Evolutionary conservation across 139 green algal genomes (phyloP).

Genomic region (Pseudopediastrum boryanum): DNA sequence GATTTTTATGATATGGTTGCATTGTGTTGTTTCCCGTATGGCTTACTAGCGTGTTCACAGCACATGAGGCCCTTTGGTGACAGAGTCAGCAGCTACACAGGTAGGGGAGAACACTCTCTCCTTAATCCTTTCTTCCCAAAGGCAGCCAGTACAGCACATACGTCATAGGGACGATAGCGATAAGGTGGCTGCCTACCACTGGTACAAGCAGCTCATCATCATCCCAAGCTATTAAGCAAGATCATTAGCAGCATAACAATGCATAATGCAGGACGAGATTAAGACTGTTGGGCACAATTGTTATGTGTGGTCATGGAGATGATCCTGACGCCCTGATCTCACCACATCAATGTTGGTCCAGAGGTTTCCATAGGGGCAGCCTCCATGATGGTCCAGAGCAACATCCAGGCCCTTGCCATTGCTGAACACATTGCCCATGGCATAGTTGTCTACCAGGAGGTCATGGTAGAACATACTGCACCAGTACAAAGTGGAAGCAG

Average conservation of each 20-base stretch:
- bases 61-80: no score
- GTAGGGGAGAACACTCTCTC: no score
- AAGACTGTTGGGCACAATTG: background rate
- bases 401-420: background rate
- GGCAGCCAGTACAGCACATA: background rate
- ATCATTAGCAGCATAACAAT: background rate
- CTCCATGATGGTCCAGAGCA: conserved; percentile 15
- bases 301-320: background rate
- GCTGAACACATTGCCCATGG: conserved; percentile 5
- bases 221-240: background rate
- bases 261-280: background rate
- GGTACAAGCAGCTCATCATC: background rate
- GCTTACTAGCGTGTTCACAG: no score
- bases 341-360: conserved; percentile 27
- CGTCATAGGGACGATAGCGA: background rate
- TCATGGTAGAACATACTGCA: background rate
- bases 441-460: conserved; percentile 9
- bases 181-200: background rate
- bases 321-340: no score
- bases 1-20: no score
- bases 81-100: no score
- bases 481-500: background rate
- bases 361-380: conserved; percentile 8
- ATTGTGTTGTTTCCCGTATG: no score
- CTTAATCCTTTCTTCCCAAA: no score